Conservation (phyloP, 1,284 basidiomycete species). For the Coriolopsis trogii region DNA sequence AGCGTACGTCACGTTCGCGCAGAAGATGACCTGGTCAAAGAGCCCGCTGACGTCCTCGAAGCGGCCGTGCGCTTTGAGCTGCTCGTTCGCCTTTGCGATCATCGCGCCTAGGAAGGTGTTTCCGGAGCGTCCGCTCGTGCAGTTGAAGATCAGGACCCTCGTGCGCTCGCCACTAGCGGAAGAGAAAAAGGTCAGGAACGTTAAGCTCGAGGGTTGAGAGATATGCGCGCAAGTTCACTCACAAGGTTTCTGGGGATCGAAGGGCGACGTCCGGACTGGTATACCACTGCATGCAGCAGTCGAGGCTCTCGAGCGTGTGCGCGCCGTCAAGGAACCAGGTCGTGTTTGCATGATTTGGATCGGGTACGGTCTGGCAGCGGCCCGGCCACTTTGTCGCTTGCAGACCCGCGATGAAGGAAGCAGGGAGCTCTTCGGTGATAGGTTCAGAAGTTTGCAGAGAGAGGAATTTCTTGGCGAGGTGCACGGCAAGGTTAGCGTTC, state of each 20-base stretch:
- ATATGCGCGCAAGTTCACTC: constrained; percentile 10
- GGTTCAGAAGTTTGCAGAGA: constrained; percentile 37
- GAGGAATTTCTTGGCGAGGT: constrained; percentile 76
- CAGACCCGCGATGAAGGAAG: constrained; percentile 65
- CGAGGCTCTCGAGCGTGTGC: constrained; percentile 91
- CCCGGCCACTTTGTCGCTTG: constrained; percentile 89
- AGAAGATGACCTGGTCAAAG: constrained; percentile 91
- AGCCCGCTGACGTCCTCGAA: constrained; percentile 46
- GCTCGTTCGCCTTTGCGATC: constrained; percentile 47
- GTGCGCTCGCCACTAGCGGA: constrained; percentile 9
- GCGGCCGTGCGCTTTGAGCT: constrained; percentile 45
- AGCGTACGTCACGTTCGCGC: constrained; percentile 93
- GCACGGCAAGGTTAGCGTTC: constrained; percentile 90
- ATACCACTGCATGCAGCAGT: constrained; percentile 90
- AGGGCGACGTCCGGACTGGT: constrained; percentile 56
- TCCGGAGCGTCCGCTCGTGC: constrained; percentile 89
- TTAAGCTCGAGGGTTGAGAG: background rate
- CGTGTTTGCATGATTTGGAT: constrained; percentile 50
- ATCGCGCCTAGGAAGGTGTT: constrained; percentile 71
- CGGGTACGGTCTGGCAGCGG: constrained; percentile 86
- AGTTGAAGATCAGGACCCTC: constrained; percentile 92
- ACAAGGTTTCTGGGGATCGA: constrained; percentile 26
- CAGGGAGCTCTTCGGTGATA: constrained; percentile 45
- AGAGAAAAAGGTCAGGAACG: background rate
- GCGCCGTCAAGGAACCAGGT: constrained; percentile 97